Percentiles rank a stretch among this genome's conserved stretches.
These are phyloP conservation scores for Epichloe hybrida DNA, from an alignment of 2,329 filamentous ascomycete genomes.

Conservation along the genomic window DNA sequence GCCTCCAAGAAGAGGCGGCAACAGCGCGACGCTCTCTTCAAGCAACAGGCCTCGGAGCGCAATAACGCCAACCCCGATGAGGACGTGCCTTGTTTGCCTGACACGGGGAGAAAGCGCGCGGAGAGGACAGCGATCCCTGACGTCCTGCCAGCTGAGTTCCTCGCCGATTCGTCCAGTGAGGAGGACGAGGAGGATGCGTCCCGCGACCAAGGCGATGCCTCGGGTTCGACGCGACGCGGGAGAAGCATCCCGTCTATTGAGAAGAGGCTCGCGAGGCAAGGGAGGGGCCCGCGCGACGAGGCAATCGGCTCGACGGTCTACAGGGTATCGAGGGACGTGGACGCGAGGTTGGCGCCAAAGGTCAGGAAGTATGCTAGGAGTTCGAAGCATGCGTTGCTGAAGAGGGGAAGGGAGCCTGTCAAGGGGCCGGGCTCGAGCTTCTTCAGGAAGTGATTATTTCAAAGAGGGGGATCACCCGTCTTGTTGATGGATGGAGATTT, in stretches of 20 bases:
- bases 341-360: constrained; percentile 36
- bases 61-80: constrained; percentile 11
- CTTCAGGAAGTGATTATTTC: constrained; percentile 16
- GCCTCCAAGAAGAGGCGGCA: constrained; percentile 41
- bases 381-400: constrained; percentile 31
- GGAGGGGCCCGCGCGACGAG: constrained; percentile 30
- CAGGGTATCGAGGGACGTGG: constrained; percentile 31
- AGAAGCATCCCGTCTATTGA: constrained; percentile 31
- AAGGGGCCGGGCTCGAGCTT: constrained; percentile 26
- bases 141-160: constrained; percentile 38
- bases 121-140: constrained; percentile 27
- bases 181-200: constrained; percentile 27
- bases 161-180: constrained; percentile 38
- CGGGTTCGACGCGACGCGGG: constrained; percentile 22
- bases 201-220: constrained; percentile 23
- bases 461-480: background rate
- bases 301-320: constrained; percentile 41
- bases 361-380: constrained; percentile 26
- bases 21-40: constrained; percentile 38
- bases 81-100: background rate
- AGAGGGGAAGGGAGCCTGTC: constrained; percentile 27
- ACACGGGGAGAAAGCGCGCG: constrained; percentile 12
- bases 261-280: constrained; percentile 22
- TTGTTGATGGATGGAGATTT: background rate
- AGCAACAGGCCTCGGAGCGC: constrained; percentile 39